These are phyloP conservation scores for Teratosphaeria gauchensis DNA, from an alignment of 2,329 filamentous ascomycete genomes.

Conservation along the genomic window DNA sequence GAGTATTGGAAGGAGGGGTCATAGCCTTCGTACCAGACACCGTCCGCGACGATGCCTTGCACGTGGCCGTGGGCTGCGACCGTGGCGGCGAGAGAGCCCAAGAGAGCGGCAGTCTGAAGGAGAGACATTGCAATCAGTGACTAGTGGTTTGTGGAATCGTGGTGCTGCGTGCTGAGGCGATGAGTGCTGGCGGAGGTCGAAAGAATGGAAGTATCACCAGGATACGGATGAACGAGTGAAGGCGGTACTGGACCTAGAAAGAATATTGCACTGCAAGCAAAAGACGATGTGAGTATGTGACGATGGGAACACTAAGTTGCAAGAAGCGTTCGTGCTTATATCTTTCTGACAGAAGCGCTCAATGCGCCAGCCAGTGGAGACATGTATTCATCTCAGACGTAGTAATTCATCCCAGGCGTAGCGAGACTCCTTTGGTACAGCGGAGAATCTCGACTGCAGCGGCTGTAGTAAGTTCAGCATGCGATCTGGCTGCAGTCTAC, in stretches of 20 bases:
- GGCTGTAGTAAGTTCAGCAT: too few species aligned
- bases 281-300: not conserved
- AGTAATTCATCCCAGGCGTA: not conserved
- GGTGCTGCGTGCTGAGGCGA: not conserved
- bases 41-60: conserved; percentile 37
- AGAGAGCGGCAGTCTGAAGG: conserved; percentile 16
- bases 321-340: not conserved
- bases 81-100: conserved; percentile 25
- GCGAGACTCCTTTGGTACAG: not conserved
- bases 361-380: not conserved
- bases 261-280: not conserved
- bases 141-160: not conserved
- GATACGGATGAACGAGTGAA: not conserved
- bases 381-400: not conserved
- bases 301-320: not conserved
- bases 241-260: not conserved
- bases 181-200: not conserved
- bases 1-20: conserved; percentile 33
- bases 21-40: conserved; percentile 37
- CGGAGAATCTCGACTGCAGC: not conserved
- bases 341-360: not conserved
- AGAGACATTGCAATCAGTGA: conserved; percentile 13
- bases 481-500: not conserved
- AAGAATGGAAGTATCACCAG: not conserved
- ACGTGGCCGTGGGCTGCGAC: conserved; percentile 37